Percentiles rank a stretch among this genome's conserved stretches.
These are phyloP conservation scores for Monotropa hypopitys DNA, from an alignment of 179 eudicot species.

Conservation along the genomic window DNA sequence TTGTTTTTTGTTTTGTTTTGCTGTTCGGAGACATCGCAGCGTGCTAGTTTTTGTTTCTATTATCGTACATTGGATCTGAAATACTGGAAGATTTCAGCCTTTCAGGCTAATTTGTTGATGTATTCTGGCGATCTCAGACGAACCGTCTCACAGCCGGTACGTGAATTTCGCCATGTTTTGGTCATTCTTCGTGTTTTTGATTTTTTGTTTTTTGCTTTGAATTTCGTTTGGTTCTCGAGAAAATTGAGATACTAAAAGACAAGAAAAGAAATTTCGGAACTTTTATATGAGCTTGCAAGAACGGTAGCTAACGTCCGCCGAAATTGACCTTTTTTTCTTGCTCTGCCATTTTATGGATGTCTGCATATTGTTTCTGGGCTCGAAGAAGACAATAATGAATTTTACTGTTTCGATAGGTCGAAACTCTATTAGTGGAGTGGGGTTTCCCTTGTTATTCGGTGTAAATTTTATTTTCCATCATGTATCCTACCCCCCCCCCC, in stretches of 20 bases:
- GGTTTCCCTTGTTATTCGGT: not conserved
- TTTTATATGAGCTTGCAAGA: not conserved
- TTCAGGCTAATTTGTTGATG: not conserved
- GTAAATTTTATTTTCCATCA: too few relatives aligned
- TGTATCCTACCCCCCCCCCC: not conserved
- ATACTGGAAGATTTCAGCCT: not conserved
- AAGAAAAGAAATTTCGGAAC: not conserved
- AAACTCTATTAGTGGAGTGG: not conserved
- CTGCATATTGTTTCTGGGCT: not conserved
- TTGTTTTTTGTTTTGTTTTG: constrained; percentile 10
- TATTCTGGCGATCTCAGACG: not conserved
- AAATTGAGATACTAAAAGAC: not conserved
- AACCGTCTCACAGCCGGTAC: not conserved
- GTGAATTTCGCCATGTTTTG: not conserved
- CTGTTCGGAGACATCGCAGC: constrained; percentile 16
- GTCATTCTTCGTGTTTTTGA: not conserved
- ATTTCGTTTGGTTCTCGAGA: constrained; percentile 6
- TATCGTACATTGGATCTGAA: constrained; percentile 8
- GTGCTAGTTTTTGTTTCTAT: constrained; percentile 11
- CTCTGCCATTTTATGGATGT: not conserved
- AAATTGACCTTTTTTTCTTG: not conserved
- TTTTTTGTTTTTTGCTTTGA: not conserved
- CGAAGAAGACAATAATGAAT: not conserved
- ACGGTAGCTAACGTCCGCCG: not conserved
- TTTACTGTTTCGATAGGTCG: not conserved